phyloP scores from a whole-genome alignment of 768 basidiomycete species.

The Suillus occidentalis region DNA sequence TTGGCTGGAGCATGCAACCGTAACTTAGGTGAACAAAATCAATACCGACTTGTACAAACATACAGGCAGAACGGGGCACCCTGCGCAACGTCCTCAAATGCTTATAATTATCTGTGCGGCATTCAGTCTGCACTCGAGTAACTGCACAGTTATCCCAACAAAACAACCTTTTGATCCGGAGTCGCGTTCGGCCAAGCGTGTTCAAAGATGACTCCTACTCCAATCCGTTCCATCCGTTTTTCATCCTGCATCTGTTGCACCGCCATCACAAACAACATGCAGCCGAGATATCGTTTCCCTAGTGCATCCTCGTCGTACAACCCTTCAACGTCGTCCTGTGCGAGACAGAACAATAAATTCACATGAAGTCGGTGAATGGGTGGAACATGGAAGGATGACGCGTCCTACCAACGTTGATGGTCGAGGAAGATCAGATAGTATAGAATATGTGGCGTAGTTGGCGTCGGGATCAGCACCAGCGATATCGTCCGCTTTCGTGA shows the following conservation, averaged over 20 bases:
- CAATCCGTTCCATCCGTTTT: conserved; percentile 20
- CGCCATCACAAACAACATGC: conserved; percentile 24
- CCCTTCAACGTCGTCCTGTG: neutral
- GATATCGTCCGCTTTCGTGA: conserved; percentile 2
- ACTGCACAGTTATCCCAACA: neutral
- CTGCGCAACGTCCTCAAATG: too few relatives aligned
- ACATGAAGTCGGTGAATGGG: conserved; percentile 8
- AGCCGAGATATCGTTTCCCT: conserved; percentile 16
- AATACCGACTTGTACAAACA: too few relatives aligned
- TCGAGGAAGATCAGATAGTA: conserved; percentile 5
- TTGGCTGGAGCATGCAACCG: too few relatives aligned
- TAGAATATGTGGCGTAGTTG: conserved; percentile 14
- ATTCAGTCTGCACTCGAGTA: too few relatives aligned
- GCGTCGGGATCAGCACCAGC: neutral
- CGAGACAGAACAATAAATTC: conserved; percentile 27
- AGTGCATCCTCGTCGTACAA: conserved; percentile 15
- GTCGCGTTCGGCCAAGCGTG: conserved; percentile 14
- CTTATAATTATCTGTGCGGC: too few relatives aligned
- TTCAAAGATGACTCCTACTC: conserved; percentile 22
- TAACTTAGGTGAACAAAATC: too few relatives aligned
- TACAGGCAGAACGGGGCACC: too few relatives aligned
- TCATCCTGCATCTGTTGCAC: conserved; percentile 10
- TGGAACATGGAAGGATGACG: conserved; percentile 18
- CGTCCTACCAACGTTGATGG: conserved; percentile 12
- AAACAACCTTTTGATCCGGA: neutral